A percentile compares a stretch with the other conserved stretches of the same genome.
Conservation (phyloP, 345 rosid species). For the Pugionium dolabratum region DNA sequence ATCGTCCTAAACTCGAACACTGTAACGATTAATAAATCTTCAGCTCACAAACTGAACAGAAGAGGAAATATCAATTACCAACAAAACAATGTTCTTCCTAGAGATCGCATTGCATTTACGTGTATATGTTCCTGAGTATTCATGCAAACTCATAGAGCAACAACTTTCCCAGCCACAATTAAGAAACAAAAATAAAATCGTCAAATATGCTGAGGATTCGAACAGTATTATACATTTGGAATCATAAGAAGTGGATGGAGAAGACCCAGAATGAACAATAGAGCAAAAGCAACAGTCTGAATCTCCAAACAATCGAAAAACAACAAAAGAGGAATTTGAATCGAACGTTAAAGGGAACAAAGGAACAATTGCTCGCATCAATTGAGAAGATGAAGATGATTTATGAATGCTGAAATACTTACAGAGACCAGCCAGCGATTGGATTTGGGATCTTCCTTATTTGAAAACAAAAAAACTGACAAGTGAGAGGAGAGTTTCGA, state of each 20-base stretch:
- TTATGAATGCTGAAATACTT: constrained; percentile 17
- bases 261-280: not conserved
- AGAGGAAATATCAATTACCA: constrained; percentile 13
- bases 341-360: not conserved
- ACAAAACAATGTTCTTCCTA: constrained; percentile 3
- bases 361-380: constrained; percentile 1
- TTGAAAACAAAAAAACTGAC: not conserved
- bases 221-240: not conserved
- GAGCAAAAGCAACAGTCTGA: not conserved
- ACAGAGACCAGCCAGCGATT: constrained; percentile 12
- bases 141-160: no score
- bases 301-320: not conserved
- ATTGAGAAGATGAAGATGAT: not conserved
- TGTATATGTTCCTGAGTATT: no score
- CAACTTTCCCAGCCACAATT: constrained; percentile 5
- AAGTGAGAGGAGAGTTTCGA: constrained; percentile 19
- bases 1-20: constrained; percentile 10
- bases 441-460: no score
- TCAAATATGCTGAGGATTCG: constrained; percentile 8
- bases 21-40: constrained; percentile 19
- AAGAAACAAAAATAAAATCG: not conserved
- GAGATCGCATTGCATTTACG: not conserved
- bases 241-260: not conserved
- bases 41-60: constrained; percentile 10
- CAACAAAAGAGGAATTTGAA: not conserved